phyloP scores from a whole-genome alignment of 805 yeast species.

The Hanseniaspora vineae region DNA sequence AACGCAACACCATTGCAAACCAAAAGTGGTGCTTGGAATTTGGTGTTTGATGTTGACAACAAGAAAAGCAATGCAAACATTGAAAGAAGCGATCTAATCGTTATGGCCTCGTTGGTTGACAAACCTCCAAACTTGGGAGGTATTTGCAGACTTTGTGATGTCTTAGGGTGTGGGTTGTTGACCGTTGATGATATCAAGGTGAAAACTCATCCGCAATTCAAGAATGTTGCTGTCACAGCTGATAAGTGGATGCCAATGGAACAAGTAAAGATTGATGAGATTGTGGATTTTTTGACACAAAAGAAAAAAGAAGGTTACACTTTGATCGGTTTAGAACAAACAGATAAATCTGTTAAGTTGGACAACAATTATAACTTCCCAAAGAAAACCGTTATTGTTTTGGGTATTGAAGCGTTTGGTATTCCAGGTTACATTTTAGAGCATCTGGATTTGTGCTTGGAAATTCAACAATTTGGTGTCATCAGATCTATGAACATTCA shows the following conservation, averaged over 20 bases:
- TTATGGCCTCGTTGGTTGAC: conserved; percentile 84
- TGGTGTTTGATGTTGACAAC: conserved; percentile 44
- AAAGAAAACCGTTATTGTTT: conserved; percentile 55
- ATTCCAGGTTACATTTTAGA: conserved; percentile 76
- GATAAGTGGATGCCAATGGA: conserved; percentile 91
- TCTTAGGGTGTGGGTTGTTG: conserved; percentile 74
- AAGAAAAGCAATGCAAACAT: conserved; percentile 31
- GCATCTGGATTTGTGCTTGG: conserved; percentile 76
- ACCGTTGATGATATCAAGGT: conserved; percentile 63
- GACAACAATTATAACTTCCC: conserved; percentile 61
- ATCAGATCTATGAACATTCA: conserved; percentile 93
- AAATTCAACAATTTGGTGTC: conserved; percentile 85
- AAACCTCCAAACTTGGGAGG: conserved; percentile 92
- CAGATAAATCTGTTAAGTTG: conserved; percentile 72
- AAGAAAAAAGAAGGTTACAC: conserved; percentile 74
- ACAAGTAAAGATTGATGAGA: conserved; percentile 49
- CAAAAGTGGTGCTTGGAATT: conserved; percentile 81
- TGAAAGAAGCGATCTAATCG: conserved; percentile 70
- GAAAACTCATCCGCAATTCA: conserved; percentile 55
- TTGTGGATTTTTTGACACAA: conserved; percentile 41
- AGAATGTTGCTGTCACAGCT: conserved; percentile 85
- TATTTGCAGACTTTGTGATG: conserved; percentile 85
- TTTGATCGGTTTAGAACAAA: conserved; percentile 82
- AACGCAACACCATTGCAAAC: conserved; percentile 54
- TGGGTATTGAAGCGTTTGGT: conserved; percentile 87